These are phyloP conservation scores for Pachysolen tannophilus DNA, from an alignment of 805 yeast genomes.

Conservation along the genomic window DNA sequence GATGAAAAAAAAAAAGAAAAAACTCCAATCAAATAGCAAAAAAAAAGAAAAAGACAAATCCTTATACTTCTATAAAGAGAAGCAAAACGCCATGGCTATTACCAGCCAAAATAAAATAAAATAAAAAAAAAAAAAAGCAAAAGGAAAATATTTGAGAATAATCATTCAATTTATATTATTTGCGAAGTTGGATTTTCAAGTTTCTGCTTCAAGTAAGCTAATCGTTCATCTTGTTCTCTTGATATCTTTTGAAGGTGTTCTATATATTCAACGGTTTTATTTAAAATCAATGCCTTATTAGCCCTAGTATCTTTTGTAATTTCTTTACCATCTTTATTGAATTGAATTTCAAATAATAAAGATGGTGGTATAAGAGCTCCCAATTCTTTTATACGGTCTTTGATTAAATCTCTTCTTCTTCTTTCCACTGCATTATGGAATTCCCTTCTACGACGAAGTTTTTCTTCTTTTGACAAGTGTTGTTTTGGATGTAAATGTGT, in stretches of 20 bases:
- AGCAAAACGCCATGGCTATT: too few relatives aligned
- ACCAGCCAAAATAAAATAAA: too few relatives aligned
- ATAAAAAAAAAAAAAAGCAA: too few relatives aligned
- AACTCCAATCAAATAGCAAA: neutral
- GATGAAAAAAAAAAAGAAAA: neutral
- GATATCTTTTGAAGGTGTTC: conserved; percentile 55
- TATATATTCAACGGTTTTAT: conserved; percentile 75
- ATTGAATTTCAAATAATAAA: conserved; percentile 34
- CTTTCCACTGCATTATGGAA: conserved; percentile 94
- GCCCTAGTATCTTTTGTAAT: conserved; percentile 58
- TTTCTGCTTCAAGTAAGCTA: conserved; percentile 29
- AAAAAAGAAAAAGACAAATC: neutral
- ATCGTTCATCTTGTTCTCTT: conserved; percentile 43
- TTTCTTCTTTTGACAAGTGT: conserved; percentile 53
- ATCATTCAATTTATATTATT: neutral
- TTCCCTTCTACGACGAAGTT: conserved; percentile 70
- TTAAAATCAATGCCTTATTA: conserved; percentile 71
- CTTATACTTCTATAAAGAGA: too few relatives aligned
- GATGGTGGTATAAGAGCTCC: conserved; percentile 78
- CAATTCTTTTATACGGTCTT: conserved; percentile 79
- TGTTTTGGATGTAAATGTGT: too few relatives aligned
- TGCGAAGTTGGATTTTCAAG: conserved; percentile 14
- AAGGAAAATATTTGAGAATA: neutral
- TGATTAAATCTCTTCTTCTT: conserved; percentile 82
- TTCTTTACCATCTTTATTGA: conserved; percentile 22